phyloP scores from a whole-genome alignment of 257 asterid genomes.

The Dorcoceras hygrometricum region DNA sequence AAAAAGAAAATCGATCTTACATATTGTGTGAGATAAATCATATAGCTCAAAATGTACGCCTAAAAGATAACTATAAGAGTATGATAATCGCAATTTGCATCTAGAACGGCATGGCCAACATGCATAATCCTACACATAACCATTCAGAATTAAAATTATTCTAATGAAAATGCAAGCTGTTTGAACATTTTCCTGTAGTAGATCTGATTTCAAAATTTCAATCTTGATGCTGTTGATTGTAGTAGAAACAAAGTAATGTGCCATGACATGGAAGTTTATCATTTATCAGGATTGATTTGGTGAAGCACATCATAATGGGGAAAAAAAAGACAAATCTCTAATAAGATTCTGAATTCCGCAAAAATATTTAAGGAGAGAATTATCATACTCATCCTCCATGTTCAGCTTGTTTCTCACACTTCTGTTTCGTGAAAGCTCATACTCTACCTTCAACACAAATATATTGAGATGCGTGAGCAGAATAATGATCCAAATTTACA shows the following conservation, averaged over 20 bases:
- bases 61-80: conserved; percentile 18
- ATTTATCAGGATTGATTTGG: not conserved
- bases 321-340: conserved; percentile 11
- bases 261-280: conserved; percentile 18
- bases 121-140: conserved; percentile 7
- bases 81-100: conserved; percentile 15
- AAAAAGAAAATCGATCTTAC: conserved; percentile 27
- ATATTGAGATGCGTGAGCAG: conserved; percentile 28
- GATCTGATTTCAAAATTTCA: conserved; percentile 9
- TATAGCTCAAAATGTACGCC: conserved; percentile 20
- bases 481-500: conserved; percentile 11
- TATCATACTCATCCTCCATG: conserved; percentile 75
- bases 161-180: conserved; percentile 10
- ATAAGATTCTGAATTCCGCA: conserved; percentile 7
- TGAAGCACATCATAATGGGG: conserved; percentile 4
- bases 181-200: conserved; percentile 1
- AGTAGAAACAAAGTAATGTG: conserved; percentile 9
- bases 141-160: conserved; percentile 6
- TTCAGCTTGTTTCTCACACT: conserved; percentile 66
- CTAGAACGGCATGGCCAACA: conserved; percentile 14
- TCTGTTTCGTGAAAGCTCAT: conserved; percentile 68
- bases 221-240: not conserved
- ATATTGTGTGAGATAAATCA: conserved; percentile 15
- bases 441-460: conserved; percentile 57
- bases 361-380: conserved; percentile 14